Base-by-base conservation (phyloP, 352 stramenopile genomes). In the Phytopythium litorale region DNA sequence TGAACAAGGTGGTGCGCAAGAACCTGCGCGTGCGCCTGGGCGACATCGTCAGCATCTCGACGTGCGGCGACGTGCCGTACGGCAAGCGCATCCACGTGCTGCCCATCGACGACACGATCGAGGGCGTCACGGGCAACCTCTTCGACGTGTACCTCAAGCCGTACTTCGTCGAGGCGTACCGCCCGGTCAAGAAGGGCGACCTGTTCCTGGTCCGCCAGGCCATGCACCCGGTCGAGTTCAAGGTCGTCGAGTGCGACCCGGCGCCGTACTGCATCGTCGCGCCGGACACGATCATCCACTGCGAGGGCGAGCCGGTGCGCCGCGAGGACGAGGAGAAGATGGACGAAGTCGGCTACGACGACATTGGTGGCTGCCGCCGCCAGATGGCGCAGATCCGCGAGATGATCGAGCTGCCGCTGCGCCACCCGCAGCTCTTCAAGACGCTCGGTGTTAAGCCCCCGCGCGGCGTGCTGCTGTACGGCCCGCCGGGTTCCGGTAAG, bases 121-220 rank as follows among this genome's bases (percentile, higher is more conserved):
- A 99, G 75, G 98, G 98, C 58, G 97, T 99, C n/a, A 98, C 96
- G 21, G 98, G 98, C 56, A 99, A 99, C 86, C 72, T 99, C 7
- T 99, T 99, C 67, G 98, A 99, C 71, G 97, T 99, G 42, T 99
- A 99, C 80, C 83, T 99, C 56, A 99, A 99, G 82, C 97, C 98
- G 16, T 99, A 99, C 87, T 99, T 99, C 70, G 81, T 99, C 45
- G 98, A 99, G 73, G 97, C 97, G 18, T 99, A 99, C 79, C 96
- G 98, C 54, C 98, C 98, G 7, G 91, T 99, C 30, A 98, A 98
- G 79, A 99, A 99, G 79, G 97, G 97, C 8, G 98, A 99, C 68
- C 76, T 99, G 28, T 99, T 99, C 74, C 82, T 99, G 21, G 98
- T 99, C 25, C 84, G 97, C 46, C 88, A 97, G 52, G 97, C 97